Base-by-base conservation (phyloP, 306 rosid genomes). In the Ammopiptanthus mongolicus region DNA sequence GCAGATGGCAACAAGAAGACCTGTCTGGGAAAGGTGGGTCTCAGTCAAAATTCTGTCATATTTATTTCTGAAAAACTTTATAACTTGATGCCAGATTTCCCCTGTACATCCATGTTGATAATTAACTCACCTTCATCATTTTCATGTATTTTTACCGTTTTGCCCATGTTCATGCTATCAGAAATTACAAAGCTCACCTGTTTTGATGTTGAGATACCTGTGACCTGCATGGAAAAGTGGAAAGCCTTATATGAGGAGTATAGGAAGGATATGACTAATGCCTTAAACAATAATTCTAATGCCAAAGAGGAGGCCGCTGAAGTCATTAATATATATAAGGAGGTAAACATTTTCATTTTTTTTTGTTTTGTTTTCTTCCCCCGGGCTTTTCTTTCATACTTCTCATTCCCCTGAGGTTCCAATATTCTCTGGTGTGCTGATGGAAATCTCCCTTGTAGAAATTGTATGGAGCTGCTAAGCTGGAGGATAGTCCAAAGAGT, bases 171-270 rank as follows among this genome's bases (percentile, higher is more conserved):
- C 29, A 29, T 79, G 65, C 60, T 37, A 28, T 56, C 86, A 88
- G 96, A 85, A 46, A 82, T 88, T 39, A 15, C 33, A 47, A 89
- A 81, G 67, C 91, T 91, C 42, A 74, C 94, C 0, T 62, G 77
- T 76, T 93, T 89, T 39, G 90, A 84, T 22, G 85, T 78, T 48
- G 82, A 88, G 79, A 51, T 86, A 48, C 94, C 96, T 28, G 0
- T 6, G 2, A 19, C 36, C 8, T 74, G 69, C 65, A 15, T 53
- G 61, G 37, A 47, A 19, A 86, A 68, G 57, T 91, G 98, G 98
- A 13, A 14, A 50, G 0, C 2, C 1, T 37, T 4, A 17, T 58
- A 89, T 29, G 23, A 2, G 0, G 13, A 73, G 28, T 93, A 88
- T 42, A 76, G 82, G 83, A 1, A 1, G 0, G 90, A 87, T 9